A percentile compares a stretch with the other conserved stretches of the same genome.
Conservation (phyloP, 1,139 yeast genomes). For the Saccharomyces hybrid region DNA sequence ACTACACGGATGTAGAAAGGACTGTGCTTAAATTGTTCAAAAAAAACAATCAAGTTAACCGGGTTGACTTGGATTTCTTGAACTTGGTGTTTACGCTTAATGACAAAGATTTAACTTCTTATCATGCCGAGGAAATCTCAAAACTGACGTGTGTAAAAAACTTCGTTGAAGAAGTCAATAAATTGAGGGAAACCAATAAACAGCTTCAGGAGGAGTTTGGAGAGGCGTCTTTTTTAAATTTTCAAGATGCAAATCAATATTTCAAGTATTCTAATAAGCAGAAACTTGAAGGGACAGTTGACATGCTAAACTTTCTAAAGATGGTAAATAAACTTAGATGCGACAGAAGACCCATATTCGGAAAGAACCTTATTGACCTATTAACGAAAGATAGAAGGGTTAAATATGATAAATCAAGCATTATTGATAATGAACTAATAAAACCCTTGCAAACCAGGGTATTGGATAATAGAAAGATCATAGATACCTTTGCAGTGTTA, state of each 20-base stretch:
- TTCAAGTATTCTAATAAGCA: constrained; percentile 48
- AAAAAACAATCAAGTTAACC: constrained; percentile 24
- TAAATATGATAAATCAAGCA: constrained; percentile 5
- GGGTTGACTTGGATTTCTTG: constrained; percentile 48
- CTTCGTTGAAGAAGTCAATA: constrained; percentile 39
- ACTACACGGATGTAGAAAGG: constrained; percentile 41
- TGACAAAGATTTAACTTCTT: constrained; percentile 41
- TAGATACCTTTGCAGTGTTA: constrained; percentile 75
- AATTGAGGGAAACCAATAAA: constrained; percentile 28
- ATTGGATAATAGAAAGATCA: constrained; percentile 39
- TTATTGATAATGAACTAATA: constrained; percentile 22
- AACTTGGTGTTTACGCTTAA: constrained; percentile 51
- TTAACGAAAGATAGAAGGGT: constrained; percentile 18
- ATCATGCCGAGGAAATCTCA: constrained; percentile 42
- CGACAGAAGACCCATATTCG: constrained; percentile 49
- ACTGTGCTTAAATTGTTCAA: constrained; percentile 39
- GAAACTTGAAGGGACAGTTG: constrained; percentile 45
- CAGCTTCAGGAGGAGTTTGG: constrained; percentile 26
- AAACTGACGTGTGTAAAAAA: constrained; percentile 42
- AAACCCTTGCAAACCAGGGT: constrained; percentile 33
- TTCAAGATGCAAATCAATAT: constrained; percentile 46
- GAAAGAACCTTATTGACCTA: constrained; percentile 38
- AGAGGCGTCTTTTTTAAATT: constrained; percentile 21
- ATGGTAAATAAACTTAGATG: constrained; percentile 64
- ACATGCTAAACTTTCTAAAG: constrained; percentile 47